phyloP scores from a whole-genome alignment of 2,329 filamentous ascomycete species.

The Pezicula carpinea region DNA sequence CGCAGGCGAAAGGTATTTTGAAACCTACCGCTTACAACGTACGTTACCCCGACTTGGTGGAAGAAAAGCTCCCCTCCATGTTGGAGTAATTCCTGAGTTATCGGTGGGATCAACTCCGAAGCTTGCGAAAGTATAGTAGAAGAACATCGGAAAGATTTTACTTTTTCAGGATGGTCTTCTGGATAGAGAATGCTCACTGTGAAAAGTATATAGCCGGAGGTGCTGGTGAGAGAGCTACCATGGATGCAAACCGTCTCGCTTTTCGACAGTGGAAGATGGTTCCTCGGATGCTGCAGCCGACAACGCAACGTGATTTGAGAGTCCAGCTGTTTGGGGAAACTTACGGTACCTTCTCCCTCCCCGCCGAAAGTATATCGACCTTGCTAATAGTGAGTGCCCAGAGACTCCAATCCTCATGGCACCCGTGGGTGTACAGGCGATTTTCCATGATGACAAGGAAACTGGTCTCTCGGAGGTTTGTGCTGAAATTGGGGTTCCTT shows the following conservation, averaged over 20 bases:
- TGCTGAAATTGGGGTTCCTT: slow-evolving; percentile 56
- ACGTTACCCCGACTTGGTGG: too few species aligned
- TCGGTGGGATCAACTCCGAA: too few species aligned
- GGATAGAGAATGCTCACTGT: too few species aligned
- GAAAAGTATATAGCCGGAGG: slow-evolving; percentile 52
- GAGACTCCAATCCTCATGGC: slow-evolving; percentile 53
- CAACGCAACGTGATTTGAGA: slow-evolving; percentile 44
- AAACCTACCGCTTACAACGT: slow-evolving; percentile 43
- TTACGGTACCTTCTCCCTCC: slow-evolving; percentile 32
- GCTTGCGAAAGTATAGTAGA: too few species aligned
- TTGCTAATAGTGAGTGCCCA: neutral
- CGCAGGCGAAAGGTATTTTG: slow-evolving; percentile 47
- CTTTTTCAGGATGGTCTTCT: too few species aligned
- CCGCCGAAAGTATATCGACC: too few species aligned
- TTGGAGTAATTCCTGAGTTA: too few species aligned
- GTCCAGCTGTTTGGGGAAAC: slow-evolving; percentile 47
- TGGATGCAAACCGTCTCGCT: slow-evolving; percentile 59
- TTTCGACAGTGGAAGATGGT: slow-evolving; percentile 62
- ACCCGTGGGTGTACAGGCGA: slow-evolving; percentile 64
- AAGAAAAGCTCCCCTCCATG: too few species aligned
- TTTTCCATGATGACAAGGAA: slow-evolving; percentile 64
- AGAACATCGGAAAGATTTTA: too few species aligned
- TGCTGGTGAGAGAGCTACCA: slow-evolving; percentile 56
- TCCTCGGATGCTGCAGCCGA: slow-evolving; percentile 56
- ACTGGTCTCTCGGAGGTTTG: slow-evolving; percentile 59